Evolutionary conservation across 2,329 filamentous ascomycete genomes (phyloP).

Genomic region (Gnomoniopsis sp.): DNA sequence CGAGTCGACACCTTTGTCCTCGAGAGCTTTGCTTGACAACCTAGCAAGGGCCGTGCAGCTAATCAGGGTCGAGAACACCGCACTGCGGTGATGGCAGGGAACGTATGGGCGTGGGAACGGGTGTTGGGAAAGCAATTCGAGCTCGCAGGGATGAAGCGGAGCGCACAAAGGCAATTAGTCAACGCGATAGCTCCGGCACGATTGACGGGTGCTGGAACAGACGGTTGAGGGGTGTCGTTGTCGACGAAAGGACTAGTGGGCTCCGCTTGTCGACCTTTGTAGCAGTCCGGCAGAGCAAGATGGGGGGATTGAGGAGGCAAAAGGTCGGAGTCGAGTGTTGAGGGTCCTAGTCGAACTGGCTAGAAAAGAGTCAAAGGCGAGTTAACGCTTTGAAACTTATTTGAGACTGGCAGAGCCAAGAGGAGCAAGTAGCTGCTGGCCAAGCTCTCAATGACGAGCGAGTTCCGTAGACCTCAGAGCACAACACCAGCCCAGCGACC

Average conservation of each 20-base stretch:
- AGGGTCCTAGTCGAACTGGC: neutral
- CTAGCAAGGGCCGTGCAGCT: slow-evolving; percentile 2
- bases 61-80: slow-evolving; percentile 3
- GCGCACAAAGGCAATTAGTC: slow-evolving; percentile 6
- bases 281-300: neutral
- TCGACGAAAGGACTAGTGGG: neutral
- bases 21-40: slow-evolving; percentile 8
- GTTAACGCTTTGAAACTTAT: slow-evolving; percentile 16
- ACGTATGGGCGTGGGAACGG: neutral
- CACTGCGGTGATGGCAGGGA: slow-evolving; percentile 14
- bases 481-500: slow-evolving; percentile 5
- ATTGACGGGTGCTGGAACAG: neutral
- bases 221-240: neutral
- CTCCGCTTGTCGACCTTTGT: slow-evolving; percentile 4
- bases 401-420: slow-evolving; percentile 12
- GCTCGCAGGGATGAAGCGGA: slow-evolving; percentile 11
- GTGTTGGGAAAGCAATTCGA: slow-evolving; percentile 1
- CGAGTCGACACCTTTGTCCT: slow-evolving; percentile 3
- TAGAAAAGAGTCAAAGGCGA: slow-evolving; percentile 15
- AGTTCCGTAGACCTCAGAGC: neutral
- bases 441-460: slow-evolving; percentile 3
- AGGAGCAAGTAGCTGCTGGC: slow-evolving; percentile 6
- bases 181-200: slow-evolving; percentile 2
- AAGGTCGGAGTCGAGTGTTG: neutral
- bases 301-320: neutral